Evolutionary conservation across 2,329 filamentous ascomycete genomes (phyloP).

Genomic region (Colletotrichum neosansevieriae): DNA sequence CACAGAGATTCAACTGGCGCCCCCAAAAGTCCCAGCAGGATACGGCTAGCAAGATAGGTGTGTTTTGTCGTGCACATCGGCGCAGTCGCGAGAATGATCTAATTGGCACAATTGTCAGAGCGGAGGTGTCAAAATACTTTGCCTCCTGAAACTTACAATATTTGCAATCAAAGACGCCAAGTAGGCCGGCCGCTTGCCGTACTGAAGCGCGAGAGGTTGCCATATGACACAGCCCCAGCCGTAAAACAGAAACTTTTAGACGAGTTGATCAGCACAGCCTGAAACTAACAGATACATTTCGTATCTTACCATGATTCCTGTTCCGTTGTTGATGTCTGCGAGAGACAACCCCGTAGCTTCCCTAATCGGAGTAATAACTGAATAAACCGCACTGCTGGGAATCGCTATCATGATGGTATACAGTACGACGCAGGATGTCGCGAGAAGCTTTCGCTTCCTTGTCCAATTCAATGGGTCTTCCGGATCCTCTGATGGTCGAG

Average conservation of each 20-base stretch:
- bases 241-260: constrained; percentile 52
- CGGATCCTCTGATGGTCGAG: constrained; percentile 43
- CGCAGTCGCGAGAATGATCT: constrained; percentile 45
- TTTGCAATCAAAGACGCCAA: constrained; percentile 51
- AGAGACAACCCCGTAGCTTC: constrained; percentile 49
- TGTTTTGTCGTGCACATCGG: constrained; percentile 44
- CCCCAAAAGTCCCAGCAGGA: constrained; percentile 58
- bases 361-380: constrained; percentile 52
- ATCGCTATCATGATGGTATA: constrained; percentile 49
- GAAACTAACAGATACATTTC: no score
- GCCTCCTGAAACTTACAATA: constrained; percentile 42
- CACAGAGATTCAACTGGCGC: constrained; percentile 61
- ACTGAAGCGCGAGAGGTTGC: constrained; percentile 60
- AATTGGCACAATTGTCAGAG: accelerated
- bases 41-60: constrained; percentile 56
- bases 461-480: constrained; percentile 47
- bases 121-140: accelerated
- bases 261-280: background rate
- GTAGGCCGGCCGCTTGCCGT: constrained; percentile 57
- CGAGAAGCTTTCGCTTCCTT: constrained; percentile 41
- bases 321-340: constrained; percentile 53
- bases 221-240: constrained; percentile 60
- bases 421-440: constrained; percentile 42
- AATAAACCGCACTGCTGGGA: constrained; percentile 54
- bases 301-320: constrained; percentile 50